These are phyloP conservation scores for Aspergillus coremiiformis DNA, from an alignment of 495 filamentous ascomycete species.

Conservation along the genomic window DNA sequence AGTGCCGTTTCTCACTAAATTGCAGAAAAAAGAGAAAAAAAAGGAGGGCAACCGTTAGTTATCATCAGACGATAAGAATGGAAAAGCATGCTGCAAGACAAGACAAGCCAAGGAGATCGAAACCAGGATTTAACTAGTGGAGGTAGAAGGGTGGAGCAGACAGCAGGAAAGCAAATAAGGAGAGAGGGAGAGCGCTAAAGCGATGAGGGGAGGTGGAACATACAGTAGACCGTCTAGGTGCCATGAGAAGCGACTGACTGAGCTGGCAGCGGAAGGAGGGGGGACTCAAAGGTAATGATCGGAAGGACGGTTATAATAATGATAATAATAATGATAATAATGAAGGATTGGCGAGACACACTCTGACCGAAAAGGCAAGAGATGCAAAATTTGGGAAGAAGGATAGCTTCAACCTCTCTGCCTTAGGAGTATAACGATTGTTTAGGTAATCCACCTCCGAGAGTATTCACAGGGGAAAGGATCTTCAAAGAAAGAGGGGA, in stretches of 20 bases:
- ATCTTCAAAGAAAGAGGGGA: not conserved
- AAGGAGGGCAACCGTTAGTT: conserved; percentile 9
- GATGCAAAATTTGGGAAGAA: too few species aligned
- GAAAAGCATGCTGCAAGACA: conserved; percentile 14
- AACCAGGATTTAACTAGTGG: conserved; percentile 14
- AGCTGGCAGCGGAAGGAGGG: conserved; percentile 8
- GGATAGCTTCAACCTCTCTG: not conserved
- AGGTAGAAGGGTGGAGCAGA: conserved; percentile 14
- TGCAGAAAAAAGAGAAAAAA: conserved; percentile 11
- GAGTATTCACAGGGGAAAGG: not conserved
- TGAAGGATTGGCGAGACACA: not conserved
- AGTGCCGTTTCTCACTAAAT: conserved; percentile 26
- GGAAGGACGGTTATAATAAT: not conserved
- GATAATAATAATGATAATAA: not conserved
- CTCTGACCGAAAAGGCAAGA: not conserved
- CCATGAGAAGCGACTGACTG: conserved; percentile 30
- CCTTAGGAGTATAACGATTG: not conserved
- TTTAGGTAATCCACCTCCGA: not conserved
- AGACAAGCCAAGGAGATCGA: conserved; percentile 14
- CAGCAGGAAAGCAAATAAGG: conserved; percentile 20
- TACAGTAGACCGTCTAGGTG: conserved; percentile 30
- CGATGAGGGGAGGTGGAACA: conserved; percentile 21
- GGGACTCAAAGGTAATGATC: not conserved
- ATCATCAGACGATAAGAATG: conserved; percentile 12
- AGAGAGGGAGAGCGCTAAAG: conserved; percentile 5